Evolutionary conservation across 2,329 filamentous ascomycete species (phyloP), one percentile per base, ranked within the genome.

Genomic region (Nemania sp.): DNA sequence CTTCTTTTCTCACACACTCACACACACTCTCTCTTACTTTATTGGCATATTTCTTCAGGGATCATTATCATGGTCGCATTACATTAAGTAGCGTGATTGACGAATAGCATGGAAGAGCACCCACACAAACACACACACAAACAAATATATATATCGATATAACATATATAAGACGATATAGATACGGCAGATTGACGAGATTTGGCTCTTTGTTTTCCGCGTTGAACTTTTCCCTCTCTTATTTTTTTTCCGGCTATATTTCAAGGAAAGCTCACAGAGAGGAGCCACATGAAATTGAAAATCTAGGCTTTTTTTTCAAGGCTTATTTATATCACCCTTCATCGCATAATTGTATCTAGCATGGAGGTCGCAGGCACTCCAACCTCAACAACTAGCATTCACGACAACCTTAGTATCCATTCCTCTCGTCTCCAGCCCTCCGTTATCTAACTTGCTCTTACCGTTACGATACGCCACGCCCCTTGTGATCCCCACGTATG

Each of bases 11-110:
- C 10, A 12, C 40, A 12, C n/a, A 17, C n/a, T 15, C n/a, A 5
- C n/a, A n/a, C 12, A 18, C 20, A 15, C 15, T 32, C 15, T 17
- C 11, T 17, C 34, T 10, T 7, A 5, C 5, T 40, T 59, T 40
- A 34, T 46, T 50, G 45, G 29, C 25, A 37, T 40, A 25, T 47
- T 20, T 37, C 21, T 48, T 45, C 37, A 20, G 18, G 37, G 43
- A 60, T 60, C 34, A 35, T 60, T 21, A 35, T 58, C 15, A 57
- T 46, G 48, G 42, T 43, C 43, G 49, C 51, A 57, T 59, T 47
- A 45, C 56, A 48, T 32, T 43, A 59, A 48, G 32, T 43, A 56
- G 46, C 47, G 48, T 56, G 35, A 43, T 52, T 55, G 55, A 49
- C 25, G 39, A 57, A 46, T 29, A n/a, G 32, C 2, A 52, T n/a